A percentile compares a stretch with the other conserved stretches of the same genome.
Evolutionary conservation across 106 monocot species (phyloP).

Genomic region (Vanilla planifolia): DNA sequence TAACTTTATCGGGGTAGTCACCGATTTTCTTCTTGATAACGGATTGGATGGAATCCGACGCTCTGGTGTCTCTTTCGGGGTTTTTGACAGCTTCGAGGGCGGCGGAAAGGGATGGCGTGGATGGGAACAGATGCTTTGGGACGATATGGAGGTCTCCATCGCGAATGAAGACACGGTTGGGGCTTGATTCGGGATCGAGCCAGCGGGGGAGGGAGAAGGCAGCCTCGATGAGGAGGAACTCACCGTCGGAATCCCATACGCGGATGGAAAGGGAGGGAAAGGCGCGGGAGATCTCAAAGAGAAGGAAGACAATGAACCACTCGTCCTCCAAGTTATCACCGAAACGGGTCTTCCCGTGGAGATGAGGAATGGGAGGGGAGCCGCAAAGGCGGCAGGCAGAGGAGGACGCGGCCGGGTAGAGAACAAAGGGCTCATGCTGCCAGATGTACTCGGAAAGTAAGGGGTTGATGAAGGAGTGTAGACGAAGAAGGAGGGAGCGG

Average conservation of each 20-base stretch:
- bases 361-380: conserved; percentile 46
- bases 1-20: conserved; percentile 57
- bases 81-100: conserved; percentile 37
- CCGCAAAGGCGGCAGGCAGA: conserved; percentile 23
- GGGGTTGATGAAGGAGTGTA: conserved; percentile 18
- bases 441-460: conserved; percentile 50
- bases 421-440: conserved; percentile 66
- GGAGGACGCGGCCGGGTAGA: conserved; percentile 25
- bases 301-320: conserved; percentile 81
- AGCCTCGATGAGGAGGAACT: conserved; percentile 94
- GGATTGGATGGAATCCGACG: conserved; percentile 45
- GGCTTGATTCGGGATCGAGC: conserved; percentile 56
- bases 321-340: conserved; percentile 93
- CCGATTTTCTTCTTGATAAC: conserved; percentile 24
- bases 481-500: conserved; percentile 29
- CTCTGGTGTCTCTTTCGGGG: conserved; percentile 34
- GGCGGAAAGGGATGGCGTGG: conserved; percentile 18
- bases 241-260: conserved; percentile 85
- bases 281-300: conserved; percentile 37
- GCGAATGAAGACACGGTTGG: conserved; percentile 75
- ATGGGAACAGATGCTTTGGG: conserved; percentile 24
- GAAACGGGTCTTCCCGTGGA: conserved; percentile 65
- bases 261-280: conserved; percentile 45
- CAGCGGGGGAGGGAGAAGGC: conserved; percentile 71
- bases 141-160: conserved; percentile 64